phyloP scores from a whole-genome alignment of 306 rosid genomes.

The Sicyos baderoa region DNA sequence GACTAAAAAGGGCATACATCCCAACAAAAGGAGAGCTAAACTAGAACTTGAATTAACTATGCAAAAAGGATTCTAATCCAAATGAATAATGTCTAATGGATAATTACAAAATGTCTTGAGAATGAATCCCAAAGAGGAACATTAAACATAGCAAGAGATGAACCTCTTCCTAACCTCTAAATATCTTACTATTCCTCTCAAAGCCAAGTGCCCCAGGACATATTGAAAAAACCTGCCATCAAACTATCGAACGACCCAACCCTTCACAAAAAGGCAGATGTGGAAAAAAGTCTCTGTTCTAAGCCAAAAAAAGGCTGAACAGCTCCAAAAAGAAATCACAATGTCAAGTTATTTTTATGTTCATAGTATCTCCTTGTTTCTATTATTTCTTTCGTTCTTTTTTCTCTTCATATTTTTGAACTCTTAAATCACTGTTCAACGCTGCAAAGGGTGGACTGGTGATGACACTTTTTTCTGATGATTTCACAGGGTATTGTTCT shows the following conservation, averaged over 20 bases:
- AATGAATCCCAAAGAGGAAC: neutral
- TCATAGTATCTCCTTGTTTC: neutral
- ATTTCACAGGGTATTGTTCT: slow-evolving; percentile 68
- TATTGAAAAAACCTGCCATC: neutral
- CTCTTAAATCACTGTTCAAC: slow-evolving; percentile 8
- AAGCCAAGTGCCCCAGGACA: neutral
- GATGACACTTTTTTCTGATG: too few relatives aligned
- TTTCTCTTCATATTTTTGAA: slow-evolving; percentile 1
- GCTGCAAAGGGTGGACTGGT: too few relatives aligned
- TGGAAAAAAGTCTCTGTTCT: neutral
- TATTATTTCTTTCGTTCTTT: neutral
- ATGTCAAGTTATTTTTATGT: neutral
- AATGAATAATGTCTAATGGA: neutral
- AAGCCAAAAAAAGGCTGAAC: neutral
- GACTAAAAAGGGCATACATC: neutral
- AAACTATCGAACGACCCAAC: neutral
- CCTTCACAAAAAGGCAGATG: neutral
- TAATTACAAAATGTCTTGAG: neutral
- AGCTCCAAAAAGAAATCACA: neutral
- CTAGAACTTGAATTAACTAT: neutral
- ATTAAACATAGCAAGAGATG: neutral
- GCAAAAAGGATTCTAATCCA: neutral
- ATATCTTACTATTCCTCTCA: neutral
- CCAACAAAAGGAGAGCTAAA: neutral
- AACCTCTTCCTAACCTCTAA: neutral